Evolutionary conservation across 176 grass and related monocot species (phyloP).

Genomic region (Alopecurus myosuroides): DNA sequence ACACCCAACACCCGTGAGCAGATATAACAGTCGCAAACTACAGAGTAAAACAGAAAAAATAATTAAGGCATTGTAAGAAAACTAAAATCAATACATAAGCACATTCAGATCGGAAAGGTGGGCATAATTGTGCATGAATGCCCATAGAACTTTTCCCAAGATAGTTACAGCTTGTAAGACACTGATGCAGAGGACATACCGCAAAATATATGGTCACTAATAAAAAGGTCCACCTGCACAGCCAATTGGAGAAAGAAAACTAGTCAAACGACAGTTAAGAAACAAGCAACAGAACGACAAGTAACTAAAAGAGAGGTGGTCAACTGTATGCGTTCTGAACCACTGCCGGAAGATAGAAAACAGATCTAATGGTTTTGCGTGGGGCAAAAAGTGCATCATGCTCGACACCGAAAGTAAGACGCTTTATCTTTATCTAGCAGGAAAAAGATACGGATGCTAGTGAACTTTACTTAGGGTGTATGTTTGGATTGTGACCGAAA

Average conservation of each 20-base stretch:
- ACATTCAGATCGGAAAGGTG: not conserved
- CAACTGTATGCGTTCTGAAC: not conserved
- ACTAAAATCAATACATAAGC: not conserved
- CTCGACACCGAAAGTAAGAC: not conserved
- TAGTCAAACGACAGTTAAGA: not conserved
- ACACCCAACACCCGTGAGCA: conserved; percentile 68
- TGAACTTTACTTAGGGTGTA: not conserved
- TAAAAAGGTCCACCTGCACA: conserved; percentile 74
- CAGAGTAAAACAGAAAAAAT: not conserved
- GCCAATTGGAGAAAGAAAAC: conserved; percentile 18
- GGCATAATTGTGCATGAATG: not conserved
- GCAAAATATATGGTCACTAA: conserved; percentile 68
- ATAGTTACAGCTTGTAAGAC: not conserved
- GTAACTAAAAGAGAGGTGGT: not conserved
- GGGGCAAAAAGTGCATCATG: not conserved
- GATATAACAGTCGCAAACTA: conserved; percentile 64
- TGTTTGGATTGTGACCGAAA: not conserved
- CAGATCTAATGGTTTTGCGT: not conserved
- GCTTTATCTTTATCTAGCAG: not conserved
- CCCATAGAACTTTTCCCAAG: not conserved
- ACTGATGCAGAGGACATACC: conserved; percentile 28
- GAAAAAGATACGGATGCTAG: not conserved
- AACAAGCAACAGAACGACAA: conserved; percentile 14
- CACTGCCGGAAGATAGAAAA: not conserved
- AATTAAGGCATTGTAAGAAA: not conserved